Conservation (phyloP, 129 eudicot genomes). For the Artemisia annua region DNA sequence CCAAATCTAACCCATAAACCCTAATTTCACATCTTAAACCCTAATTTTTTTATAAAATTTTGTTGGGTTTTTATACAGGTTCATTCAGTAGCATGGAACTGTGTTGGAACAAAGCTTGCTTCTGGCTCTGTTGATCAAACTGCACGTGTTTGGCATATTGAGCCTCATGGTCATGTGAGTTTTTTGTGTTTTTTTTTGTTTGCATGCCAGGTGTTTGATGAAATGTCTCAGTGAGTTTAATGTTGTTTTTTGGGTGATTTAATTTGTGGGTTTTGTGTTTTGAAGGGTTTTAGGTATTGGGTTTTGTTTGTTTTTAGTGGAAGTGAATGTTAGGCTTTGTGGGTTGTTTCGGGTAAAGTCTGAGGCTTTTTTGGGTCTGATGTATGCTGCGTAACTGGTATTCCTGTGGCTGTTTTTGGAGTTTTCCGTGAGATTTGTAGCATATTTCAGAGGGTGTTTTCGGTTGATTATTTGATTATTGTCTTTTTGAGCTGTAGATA, state of each 20-base stretch:
- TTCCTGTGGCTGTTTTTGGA: too few species aligned
- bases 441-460: too few species aligned
- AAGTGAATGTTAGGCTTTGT: too few species aligned
- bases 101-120: slow-evolving; percentile 90
- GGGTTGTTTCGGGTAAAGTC: too few species aligned
- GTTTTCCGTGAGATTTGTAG: too few species aligned
- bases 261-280: background rate
- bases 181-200: slow-evolving; percentile 1
- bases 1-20: slow-evolving; percentile 4
- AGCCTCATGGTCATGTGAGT: slow-evolving; percentile 83
- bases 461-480: too few species aligned
- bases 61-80: slow-evolving; percentile 39
- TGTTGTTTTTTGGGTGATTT: background rate
- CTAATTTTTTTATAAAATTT: slow-evolving; percentile 25
- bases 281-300: too few species aligned
- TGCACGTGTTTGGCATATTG: slow-evolving; percentile 91
- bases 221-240: background rate
- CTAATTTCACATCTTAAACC: slow-evolving; percentile 29
- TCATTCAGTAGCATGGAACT: slow-evolving; percentile 99
- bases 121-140: slow-evolving; percentile 99
- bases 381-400: too few species aligned
- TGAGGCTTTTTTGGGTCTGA: too few species aligned
- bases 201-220: slow-evolving; percentile 23
- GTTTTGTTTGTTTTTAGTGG: too few species aligned
- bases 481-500: too few species aligned